Percentiles rank a stretch among this genome's conserved stretches.
These are phyloP conservation scores for Cladosporium cucumerinum DNA, from an alignment of 2,329 filamentous ascomycete species.

Conservation along the genomic window DNA sequence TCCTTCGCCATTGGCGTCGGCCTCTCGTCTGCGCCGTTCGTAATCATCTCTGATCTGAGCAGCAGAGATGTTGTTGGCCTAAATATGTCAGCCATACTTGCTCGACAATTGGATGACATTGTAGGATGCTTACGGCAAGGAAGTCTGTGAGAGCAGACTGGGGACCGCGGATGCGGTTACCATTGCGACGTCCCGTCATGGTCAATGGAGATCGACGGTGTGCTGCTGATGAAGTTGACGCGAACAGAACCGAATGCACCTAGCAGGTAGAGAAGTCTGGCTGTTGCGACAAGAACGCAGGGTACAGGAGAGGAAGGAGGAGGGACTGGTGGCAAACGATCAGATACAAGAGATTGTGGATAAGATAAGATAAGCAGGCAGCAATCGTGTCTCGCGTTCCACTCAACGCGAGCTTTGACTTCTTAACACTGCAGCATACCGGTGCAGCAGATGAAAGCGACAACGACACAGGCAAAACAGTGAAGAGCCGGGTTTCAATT, in stretches of 20 bases:
- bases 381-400: neutral
- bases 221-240: neutral
- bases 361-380: constrained; percentile 3
- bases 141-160: constrained; percentile 68
- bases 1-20: constrained; percentile 27
- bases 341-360: neutral
- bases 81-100: constrained; percentile 39
- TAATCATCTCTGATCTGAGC: constrained; percentile 60
- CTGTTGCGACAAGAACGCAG: neutral
- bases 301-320: neutral
- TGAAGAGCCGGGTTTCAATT: neutral
- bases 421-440: neutral
- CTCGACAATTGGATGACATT: neutral
- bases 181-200: constrained; percentile 37
- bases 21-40: constrained; percentile 51
- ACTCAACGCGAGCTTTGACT: neutral
- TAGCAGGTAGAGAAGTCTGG: neutral
- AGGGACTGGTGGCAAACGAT: neutral
- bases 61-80: constrained; percentile 67
- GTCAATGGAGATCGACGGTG: neutral
- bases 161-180: constrained; percentile 54
- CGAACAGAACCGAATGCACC: neutral
- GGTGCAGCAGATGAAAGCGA: neutral
- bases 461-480: neutral
- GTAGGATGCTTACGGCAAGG: constrained; percentile 49